Percentiles rank a stretch among this genome's conserved stretches.
Evolutionary conservation across 1,284 basidiomycete genomes (phyloP).

Genomic region (Kwoniella shivajii): DNA sequence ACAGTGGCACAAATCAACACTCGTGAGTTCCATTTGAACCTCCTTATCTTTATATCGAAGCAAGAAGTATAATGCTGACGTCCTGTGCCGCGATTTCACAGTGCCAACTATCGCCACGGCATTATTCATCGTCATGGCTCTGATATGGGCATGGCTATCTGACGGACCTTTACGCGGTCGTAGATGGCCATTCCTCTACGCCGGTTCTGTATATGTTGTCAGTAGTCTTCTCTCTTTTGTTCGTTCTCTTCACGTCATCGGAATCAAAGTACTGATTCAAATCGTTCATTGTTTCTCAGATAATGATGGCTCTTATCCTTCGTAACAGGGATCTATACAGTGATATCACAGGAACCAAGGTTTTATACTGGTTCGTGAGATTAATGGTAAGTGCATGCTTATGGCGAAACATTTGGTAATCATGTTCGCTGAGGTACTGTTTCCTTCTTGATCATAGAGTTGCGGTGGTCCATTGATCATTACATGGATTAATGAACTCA

Average conservation of each 20-base stretch:
- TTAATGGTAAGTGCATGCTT: conserved; percentile 15
- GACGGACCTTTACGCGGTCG: conserved; percentile 36
- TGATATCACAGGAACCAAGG: conserved; percentile 26
- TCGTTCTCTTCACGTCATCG: no score
- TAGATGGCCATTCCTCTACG: conserved; percentile 37
- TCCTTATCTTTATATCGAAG: background rate
- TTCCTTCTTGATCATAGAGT: conserved; percentile 39
- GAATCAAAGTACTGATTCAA: background rate
- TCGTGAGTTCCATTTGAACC: background rate
- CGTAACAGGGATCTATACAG: conserved; percentile 29
- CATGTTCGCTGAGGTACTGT: no score
- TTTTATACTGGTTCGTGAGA: conserved; percentile 32
- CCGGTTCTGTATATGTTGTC: no score
- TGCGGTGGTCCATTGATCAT: no score
- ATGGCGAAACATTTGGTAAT: no score
- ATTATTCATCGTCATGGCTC: conserved; percentile 34
- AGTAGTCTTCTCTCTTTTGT: no score
- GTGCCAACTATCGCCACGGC: background rate
- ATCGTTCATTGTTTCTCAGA: conserved; percentile 1
- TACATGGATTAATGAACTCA: conserved; percentile 16
- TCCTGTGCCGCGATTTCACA: background rate
- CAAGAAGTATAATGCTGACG: no score
- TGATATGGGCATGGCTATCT: conserved; percentile 35
- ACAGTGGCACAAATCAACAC: conserved; percentile 5
- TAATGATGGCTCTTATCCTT: conserved; percentile 25